phyloP scores from a whole-genome alignment of 148 eudicot genomes.

The Cornus controversa region DNA sequence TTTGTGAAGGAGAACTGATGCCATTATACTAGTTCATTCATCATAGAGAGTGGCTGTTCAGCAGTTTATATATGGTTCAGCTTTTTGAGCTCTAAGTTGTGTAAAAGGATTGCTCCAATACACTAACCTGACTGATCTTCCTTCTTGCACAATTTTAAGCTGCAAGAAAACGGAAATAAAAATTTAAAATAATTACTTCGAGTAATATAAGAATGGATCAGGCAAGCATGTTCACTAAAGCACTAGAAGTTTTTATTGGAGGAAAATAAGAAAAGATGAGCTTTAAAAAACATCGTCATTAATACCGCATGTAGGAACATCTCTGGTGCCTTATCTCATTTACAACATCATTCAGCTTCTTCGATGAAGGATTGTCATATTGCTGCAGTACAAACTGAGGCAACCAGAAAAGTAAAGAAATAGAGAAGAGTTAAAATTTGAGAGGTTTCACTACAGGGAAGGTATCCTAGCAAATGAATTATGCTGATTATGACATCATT shows the following conservation, averaged over 20 bases:
- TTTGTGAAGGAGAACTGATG: neutral
- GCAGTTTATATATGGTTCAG: neutral
- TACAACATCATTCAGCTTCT: conserved; percentile 80
- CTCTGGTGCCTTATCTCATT: conserved; percentile 96
- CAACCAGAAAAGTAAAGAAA: neutral
- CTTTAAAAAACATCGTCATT: neutral
- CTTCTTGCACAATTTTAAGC: conserved; percentile 91
- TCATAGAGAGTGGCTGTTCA: neutral
- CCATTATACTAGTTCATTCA: neutral
- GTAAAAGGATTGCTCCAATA: neutral
- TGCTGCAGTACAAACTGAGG: conserved; percentile 85
- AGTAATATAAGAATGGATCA: neutral
- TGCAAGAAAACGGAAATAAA: conserved; percentile 37
- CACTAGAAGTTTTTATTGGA: neutral
- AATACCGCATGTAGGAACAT: conserved; percentile 91
- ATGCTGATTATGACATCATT: neutral
- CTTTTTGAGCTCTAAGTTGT: neutral
- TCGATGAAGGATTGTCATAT: conserved; percentile 74
- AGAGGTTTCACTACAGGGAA: neutral
- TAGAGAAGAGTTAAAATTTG: conserved; percentile 14
- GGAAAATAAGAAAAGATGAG: neutral
- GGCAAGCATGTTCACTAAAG: neutral
- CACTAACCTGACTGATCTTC: conserved; percentile 89
- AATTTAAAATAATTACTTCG: neutral
- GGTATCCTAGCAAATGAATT: conserved; percentile 4